Percentiles rank a stretch among this genome's conserved stretches.
These are phyloP conservation scores for Wolfiporia cocos DNA, from an alignment of 1,284 basidiomycete genomes.

Conservation along the genomic window DNA sequence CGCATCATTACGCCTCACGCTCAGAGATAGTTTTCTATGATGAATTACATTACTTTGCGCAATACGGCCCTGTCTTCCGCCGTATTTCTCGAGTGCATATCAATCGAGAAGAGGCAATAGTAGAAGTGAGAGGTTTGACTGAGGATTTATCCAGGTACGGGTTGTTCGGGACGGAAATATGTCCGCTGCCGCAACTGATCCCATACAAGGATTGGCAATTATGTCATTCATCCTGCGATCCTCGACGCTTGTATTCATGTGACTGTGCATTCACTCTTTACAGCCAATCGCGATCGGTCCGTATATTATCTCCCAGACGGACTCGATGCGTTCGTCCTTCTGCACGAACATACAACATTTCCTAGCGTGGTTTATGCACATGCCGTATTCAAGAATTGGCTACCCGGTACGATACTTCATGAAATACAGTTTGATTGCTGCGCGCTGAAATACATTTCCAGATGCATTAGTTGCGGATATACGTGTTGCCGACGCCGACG, in stretches of 20 bases:
- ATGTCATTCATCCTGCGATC: conserved; percentile 33
- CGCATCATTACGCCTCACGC: not conserved
- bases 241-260: conserved; percentile 30
- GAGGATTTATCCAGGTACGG: conserved; percentile 3
- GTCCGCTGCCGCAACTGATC: too few relatives aligned
- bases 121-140: conserved; percentile 1
- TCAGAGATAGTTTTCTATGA: not conserved
- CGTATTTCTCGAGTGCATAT: not conserved
- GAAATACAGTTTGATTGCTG: not conserved
- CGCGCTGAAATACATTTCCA: too few relatives aligned
- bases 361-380: not conserved
- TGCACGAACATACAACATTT: not conserved
- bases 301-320: conserved; percentile 26
- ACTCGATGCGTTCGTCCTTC: not conserved
- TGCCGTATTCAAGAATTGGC: not conserved
- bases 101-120: conserved; percentile 5
- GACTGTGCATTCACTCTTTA: conserved; percentile 21
- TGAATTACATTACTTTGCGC: not conserved
- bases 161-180: too few relatives aligned
- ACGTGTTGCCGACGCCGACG: too few relatives aligned
- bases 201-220: not conserved
- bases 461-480: too few relatives aligned
- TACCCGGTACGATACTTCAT: not conserved
- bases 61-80: conserved; percentile 7
- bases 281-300: conserved; percentile 16